Evolutionary conservation across 352 stramenopile species (phyloP).

Genomic region (Phytophthora hybrid): DNA sequence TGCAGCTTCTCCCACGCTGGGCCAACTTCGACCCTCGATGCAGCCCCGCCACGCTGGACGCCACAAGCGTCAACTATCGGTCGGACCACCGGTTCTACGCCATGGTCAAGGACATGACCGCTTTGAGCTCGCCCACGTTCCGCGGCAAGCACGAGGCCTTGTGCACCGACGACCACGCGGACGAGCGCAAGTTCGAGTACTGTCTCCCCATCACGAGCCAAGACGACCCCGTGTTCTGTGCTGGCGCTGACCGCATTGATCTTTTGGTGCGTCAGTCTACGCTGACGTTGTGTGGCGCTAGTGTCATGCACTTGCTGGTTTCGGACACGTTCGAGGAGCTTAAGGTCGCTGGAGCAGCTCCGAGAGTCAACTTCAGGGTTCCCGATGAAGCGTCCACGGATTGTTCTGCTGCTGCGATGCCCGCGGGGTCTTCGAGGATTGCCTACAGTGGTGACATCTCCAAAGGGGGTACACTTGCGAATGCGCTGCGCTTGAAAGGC

Average conservation of each 20-base stretch:
- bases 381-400: slow-evolving; percentile 38
- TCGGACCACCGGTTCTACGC: slow-evolving; percentile 20
- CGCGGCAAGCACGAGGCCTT: slow-evolving; percentile 14
- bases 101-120: slow-evolving; percentile 18
- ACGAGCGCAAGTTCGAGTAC: slow-evolving; percentile 24
- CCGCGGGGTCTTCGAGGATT: slow-evolving; percentile 43
- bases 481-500: slow-evolving; percentile 37
- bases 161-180: slow-evolving; percentile 10
- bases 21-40: slow-evolving; percentile 16
- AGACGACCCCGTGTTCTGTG: slow-evolving; percentile 50
- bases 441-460: slow-evolving; percentile 29
- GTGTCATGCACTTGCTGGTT: slow-evolving; percentile 51
- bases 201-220: slow-evolving; percentile 58
- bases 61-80: slow-evolving; percentile 13
- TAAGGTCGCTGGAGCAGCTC: slow-evolving; percentile 16
- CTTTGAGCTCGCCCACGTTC: slow-evolving; percentile 27
- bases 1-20: slow-evolving; percentile 13
- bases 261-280: slow-evolving; percentile 36
- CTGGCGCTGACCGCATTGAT: slow-evolving; percentile 49
- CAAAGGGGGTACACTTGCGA: slow-evolving; percentile 4
- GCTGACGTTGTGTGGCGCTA: slow-evolving; percentile 31
- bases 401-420: background rate
- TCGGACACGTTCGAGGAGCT: slow-evolving; percentile 21
- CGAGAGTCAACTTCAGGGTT: slow-evolving; percentile 43
- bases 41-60: slow-evolving; percentile 9